Base-by-base conservation (phyloP, 805 yeast genomes). In the Lipomyces japonicus region DNA sequence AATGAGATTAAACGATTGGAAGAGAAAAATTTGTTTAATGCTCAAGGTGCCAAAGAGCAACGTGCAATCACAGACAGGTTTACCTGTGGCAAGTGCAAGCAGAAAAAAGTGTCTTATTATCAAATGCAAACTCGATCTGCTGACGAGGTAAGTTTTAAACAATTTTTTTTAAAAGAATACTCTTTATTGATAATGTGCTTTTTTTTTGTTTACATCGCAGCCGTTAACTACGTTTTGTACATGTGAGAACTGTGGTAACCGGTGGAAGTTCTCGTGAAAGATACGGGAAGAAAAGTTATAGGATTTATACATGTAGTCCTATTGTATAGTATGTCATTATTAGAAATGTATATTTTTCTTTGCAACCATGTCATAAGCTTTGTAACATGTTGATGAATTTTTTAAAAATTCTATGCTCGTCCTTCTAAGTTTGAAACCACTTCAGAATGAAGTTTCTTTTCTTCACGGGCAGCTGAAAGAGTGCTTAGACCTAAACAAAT, bases 51-150 rank as follows among this genome's bases (percentile, higher is more conserved):
- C 4, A 89, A 87, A 4, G 93, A 91, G 63, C 88, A 89, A 73
- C 78, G 97, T 62, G 95, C 97, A 1, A 89, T 88, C 34, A 93
- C 98, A 5, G 97, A 91, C 68, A 77, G 97, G 68, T 93, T 93
- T 68, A 84, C 95, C 1, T 93, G 98, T 71, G 97, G 97, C 44
- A 93, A 91, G 69, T 93, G 98, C 78, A 93, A 91, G 71, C 91
- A 89, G 68, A 89, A 90, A 76, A 89, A 88, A 74, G 98, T 93
- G 37, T 85, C 95, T 61, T 93, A 93, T 68, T 91, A 90, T 70
- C 98, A 93, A 72, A 78, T 93, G 84, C 98, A 93, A 75, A 93
- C 98, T 30, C 78, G 98, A 70, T 86, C 96, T 50, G 98, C 98
- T 18, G 98, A 93, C 79, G 98, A 93, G 43, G 43, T 10, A 10